Evolutionary conservation across 768 basidiomycete genomes (phyloP).

Genomic region (Calocybe indica): DNA sequence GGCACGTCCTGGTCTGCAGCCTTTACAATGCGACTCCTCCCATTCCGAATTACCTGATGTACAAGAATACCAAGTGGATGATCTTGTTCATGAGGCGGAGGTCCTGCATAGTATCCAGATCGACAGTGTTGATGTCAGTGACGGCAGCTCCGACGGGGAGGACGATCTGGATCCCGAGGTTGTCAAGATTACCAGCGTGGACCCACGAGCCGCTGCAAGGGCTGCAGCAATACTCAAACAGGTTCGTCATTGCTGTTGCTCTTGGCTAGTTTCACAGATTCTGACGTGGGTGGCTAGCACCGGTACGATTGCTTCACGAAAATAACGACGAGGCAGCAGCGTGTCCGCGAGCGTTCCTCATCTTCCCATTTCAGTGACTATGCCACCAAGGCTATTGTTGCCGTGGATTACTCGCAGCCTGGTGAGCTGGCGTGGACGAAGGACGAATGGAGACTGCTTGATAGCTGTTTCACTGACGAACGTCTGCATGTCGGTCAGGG

Average conservation of each 20-base stretch:
- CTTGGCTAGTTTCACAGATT: not conserved
- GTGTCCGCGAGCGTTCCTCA: too few species aligned
- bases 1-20: too few species aligned
- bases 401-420: conserved; percentile 10
- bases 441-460: conserved; percentile 76
- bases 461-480: conserved; percentile 74
- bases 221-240: conserved; percentile 92
- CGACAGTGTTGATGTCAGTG: conserved; percentile 3
- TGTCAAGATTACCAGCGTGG: conserved; percentile 79
- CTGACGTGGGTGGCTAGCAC: conserved; percentile 38
- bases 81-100: conserved; percentile 1
- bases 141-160: conserved; percentile 26
- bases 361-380: too few species aligned
- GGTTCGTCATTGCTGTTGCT: conserved; percentile 35
- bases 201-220: conserved; percentile 81
- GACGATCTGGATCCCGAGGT: conserved; percentile 46
- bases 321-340: conserved; percentile 24
- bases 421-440: conserved; percentile 51
- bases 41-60: not conserved
- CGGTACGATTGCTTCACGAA: conserved; percentile 81
- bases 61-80: conserved; percentile 1
- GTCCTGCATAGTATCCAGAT: too few species aligned
- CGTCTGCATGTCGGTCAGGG: conserved; percentile 40
- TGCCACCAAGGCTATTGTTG: conserved; percentile 18
- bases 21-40: too few species aligned